Conservation (phyloP, 2,329 filamentous ascomycete genomes). For the Remersonia thermophila region DNA sequence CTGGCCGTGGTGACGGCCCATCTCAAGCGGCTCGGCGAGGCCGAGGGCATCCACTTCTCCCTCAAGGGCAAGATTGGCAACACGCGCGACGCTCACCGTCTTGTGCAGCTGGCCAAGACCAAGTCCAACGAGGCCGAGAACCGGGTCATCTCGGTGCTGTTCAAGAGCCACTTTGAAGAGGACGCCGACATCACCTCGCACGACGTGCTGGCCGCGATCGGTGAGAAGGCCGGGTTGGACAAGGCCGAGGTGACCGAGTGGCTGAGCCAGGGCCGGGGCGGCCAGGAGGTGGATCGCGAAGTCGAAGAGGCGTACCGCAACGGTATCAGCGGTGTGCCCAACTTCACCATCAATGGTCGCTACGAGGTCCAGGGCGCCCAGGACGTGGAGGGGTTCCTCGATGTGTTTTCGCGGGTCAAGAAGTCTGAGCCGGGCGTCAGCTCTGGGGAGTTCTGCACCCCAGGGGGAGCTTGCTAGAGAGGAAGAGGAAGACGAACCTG, state of each 20-base stretch:
- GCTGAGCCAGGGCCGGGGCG: constrained; percentile 42
- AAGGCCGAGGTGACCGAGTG: constrained; percentile 39
- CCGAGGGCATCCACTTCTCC: constrained; percentile 61
- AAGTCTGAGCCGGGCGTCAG: constrained; percentile 15
- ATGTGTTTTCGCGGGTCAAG: constrained; percentile 46
- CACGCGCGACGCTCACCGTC: constrained; percentile 66
- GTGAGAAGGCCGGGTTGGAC: constrained; percentile 41
- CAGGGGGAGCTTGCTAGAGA: no score
- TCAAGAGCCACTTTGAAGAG: constrained; percentile 53
- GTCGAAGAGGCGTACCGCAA: constrained; percentile 38
- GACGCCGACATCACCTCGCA: constrained; percentile 50
- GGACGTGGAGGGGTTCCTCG: constrained; percentile 53
- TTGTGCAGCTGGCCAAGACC: constrained; percentile 56
- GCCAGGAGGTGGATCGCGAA: constrained; percentile 44
- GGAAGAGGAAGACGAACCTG: no score
- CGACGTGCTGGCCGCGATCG: constrained; percentile 39
- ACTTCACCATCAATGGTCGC: constrained; percentile 58
- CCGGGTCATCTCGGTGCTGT: constrained; percentile 48
- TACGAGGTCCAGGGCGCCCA: constrained; percentile 61
- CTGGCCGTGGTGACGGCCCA: constrained; percentile 15
- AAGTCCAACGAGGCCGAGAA: constrained; percentile 40
- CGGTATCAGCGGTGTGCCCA: constrained; percentile 55
- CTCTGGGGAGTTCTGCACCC: no score
- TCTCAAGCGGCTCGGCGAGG: constrained; percentile 44
- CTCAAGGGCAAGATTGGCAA: constrained; percentile 61